A percentile compares a stretch with the other conserved stretches of the same genome.
These are phyloP conservation scores for Monosporascus sp. DNA, from an alignment of 2,329 filamentous ascomycete genomes.

Conservation along the genomic window DNA sequence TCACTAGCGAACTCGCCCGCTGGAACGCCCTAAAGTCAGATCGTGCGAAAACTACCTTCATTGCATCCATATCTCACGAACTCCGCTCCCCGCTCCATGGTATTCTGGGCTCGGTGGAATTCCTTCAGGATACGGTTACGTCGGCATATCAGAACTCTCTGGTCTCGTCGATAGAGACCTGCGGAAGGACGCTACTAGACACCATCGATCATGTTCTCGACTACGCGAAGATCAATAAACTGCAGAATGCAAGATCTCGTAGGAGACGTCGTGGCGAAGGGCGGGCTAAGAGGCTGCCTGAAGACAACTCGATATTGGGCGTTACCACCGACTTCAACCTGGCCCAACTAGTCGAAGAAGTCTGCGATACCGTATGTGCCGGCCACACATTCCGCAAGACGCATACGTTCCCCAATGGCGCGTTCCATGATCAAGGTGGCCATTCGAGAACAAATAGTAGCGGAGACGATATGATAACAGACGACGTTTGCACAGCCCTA, in stretches of 20 bases:
- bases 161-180: conserved; percentile 39
- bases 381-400: conserved; percentile 32
- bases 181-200: conserved; percentile 43
- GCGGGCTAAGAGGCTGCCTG: conserved; percentile 16
- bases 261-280: conserved; percentile 12
- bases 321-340: conserved; percentile 28
- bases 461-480: background rate
- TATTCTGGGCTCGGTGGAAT: conserved; percentile 47
- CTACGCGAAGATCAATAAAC: conserved; percentile 35
- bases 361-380: conserved; percentile 34
- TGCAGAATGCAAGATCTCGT: conserved; percentile 23
- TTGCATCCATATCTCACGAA: conserved; percentile 55
- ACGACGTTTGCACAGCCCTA: conserved; percentile 9
- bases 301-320: conserved; percentile 20
- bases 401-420: conserved; percentile 11
- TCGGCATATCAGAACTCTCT: conserved; percentile 36
- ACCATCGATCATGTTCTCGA: conserved; percentile 45
- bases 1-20: conserved; percentile 51
- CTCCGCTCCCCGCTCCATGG: conserved; percentile 52
- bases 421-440: background rate
- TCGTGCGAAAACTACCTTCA: conserved; percentile 52
- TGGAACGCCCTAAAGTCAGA: conserved; percentile 47
- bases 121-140: conserved; percentile 38
- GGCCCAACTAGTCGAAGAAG: conserved; percentile 31
- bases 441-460: background rate